Conservation (phyloP, 192 early-diverging fungal species). For the Coemansia sp. region DNA sequence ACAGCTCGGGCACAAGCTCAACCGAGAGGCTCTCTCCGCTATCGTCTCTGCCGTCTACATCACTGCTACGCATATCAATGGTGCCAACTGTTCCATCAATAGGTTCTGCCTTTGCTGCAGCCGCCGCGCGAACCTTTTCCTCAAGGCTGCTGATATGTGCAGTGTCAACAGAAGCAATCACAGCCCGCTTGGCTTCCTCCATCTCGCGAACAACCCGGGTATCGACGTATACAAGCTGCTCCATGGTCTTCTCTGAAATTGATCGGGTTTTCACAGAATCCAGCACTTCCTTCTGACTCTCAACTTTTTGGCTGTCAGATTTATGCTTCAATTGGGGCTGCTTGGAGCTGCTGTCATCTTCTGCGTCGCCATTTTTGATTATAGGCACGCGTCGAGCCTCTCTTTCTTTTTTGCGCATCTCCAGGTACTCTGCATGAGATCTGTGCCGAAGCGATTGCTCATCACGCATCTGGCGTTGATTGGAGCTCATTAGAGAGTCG, state of each 20-base stretch:
- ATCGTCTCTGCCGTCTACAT: background rate
- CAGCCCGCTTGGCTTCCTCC: slow-evolving; percentile 38
- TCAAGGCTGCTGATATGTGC: slow-evolving; percentile 19
- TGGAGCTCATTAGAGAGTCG: slow-evolving; percentile 38
- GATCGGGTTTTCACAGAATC: slow-evolving; percentile 2
- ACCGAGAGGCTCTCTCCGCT: background rate
- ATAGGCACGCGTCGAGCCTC: slow-evolving; percentile 6
- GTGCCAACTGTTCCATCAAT: background rate
- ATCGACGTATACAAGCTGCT: slow-evolving; percentile 43
- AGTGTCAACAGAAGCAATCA: slow-evolving; percentile 30
- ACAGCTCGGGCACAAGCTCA: slow-evolving; percentile 18
- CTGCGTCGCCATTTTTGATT: background rate
- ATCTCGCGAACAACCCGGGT: slow-evolving; percentile 46
- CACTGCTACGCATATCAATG: background rate
- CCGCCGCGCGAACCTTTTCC: slow-evolving; percentile 20
- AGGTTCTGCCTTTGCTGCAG: background rate
- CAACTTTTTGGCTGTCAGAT: background rate
- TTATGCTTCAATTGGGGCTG: background rate
- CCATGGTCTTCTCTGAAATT: slow-evolving; percentile 41
- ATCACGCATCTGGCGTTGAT: slow-evolving; percentile 26
- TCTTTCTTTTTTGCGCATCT: slow-evolving; percentile 20
- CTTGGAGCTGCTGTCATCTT: background rate
- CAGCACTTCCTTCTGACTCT: slow-evolving; percentile 3
- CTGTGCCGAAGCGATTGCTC: slow-evolving; percentile 46
- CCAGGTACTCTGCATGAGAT: slow-evolving; percentile 30